Evolutionary conservation across 2,329 filamentous ascomycete genomes (phyloP), one percentile per base, ranked within the genome.

Genomic region (Botrytis squamosa): DNA sequence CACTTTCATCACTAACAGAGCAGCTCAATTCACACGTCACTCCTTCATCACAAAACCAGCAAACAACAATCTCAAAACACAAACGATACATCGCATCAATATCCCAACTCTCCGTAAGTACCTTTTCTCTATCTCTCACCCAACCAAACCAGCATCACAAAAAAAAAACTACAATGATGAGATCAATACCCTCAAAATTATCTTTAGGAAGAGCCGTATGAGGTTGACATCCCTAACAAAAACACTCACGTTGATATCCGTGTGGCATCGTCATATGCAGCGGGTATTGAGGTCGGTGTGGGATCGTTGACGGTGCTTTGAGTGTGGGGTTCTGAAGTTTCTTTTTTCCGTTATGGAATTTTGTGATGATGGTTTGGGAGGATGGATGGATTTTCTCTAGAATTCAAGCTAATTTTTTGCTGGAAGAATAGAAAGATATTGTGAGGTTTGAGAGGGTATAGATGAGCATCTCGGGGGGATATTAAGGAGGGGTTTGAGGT

Each of bases 141-240:
- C 44, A 29, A 29, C 25, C 55, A 70, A 44, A 29, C 70, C 36
- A 66, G 1, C 33, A 71, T 38, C 46, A 52, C 20, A 57, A 55
- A 71, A 46, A 71, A 46, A 67, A 72, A n/a, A 59, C 70, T 74
- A 71, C 75, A 73, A 80, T 80, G 78, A 80, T 80, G 79, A 80
- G 73, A 78, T 78, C 77, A 75, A 77, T 75, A 65, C 77, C 71
- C 75, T 77, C 70, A 65, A 74, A 72, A 55, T 74, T 74, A 79
- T 78, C 76, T 78, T 69, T 79, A 80, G 79, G 79, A 80, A 80
- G 79, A 80, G 79, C 79, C 79, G 79, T 75, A 76, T 75, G 73
- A 80, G 78, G 79, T 78, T 70, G 75, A 70, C 76, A 67, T 68
- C 73, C 40, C 75, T 55, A 72, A 71, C 59, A 71, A 63, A 70